Base-by-base conservation (phyloP, 352 stramenopile genomes). In the Albugo laibachii region DNA sequence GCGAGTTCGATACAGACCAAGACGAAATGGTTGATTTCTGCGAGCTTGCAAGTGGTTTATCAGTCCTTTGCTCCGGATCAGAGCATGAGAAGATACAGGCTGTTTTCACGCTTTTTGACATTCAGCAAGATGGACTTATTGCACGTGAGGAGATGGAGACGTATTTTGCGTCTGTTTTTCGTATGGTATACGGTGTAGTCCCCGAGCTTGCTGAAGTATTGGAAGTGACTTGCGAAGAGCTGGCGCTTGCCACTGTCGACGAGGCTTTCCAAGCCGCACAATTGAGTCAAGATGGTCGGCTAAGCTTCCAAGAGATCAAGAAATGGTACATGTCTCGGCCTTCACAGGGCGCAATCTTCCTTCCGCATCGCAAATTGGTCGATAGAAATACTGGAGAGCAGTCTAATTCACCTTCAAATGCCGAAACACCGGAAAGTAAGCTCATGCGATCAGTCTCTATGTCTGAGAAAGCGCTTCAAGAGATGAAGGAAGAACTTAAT, bases 41-140 rank as follows among this genome's bases (percentile, higher is more conserved):
- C 36, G 74, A 92, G 53, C 52, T 94, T 14, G 78, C 69, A 14
- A 86, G 74, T 40, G 81, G 81, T 2, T 67, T 94, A 37, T 86
- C 75, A 1, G 60, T 93, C 4, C 69, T 92, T 16, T 91, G 76
- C 51, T 66, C 62, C 2, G 81, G 81, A 2, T 74, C 67, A 0
- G 74, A 89, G 39, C 57, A 80, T 42, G 78, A 93, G 24, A 92
- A 92, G 55, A 65, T 88, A 11, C 65, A 73, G 24, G 66, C 76
- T 1, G 75, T 78, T 2, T 94, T 94, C 42, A 68, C 63, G 27
- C 57, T 94, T 11, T 92, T 92, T 53, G 82, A 94, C 49, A 69
- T 92, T 49, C 83, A 92, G 47, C 68, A 83, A 50, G 80, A 94
- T 35, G 77, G 79, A 0, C 88, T 70, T 50, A 87, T 94, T 46